Conservation (phyloP, 1,139 yeast species). For the Lodderomyces elongisporus region DNA sequence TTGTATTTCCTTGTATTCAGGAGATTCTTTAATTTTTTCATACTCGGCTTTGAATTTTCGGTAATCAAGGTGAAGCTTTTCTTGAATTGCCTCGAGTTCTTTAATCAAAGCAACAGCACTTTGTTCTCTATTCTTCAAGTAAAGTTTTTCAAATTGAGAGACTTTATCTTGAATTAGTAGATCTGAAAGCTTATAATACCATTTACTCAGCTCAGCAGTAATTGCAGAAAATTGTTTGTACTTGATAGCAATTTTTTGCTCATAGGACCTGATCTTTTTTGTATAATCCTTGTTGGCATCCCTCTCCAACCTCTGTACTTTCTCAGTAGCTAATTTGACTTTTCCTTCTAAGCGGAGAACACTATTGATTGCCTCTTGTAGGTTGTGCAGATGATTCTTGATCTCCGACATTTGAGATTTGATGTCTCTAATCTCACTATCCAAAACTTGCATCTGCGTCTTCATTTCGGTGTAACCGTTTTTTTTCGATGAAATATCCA, state of each 20-base stretch:
- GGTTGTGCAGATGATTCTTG: conserved; percentile 13
- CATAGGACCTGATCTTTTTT: conserved; percentile 21
- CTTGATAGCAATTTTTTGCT: conserved; percentile 22
- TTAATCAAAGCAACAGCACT: conserved; percentile 27
- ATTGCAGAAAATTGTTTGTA: conserved; percentile 17
- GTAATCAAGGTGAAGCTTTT: conserved; percentile 27
- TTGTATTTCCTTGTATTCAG: conserved; percentile 39
- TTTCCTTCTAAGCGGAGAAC: conserved; percentile 17
- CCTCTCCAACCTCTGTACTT: conserved; percentile 21
- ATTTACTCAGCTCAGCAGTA: conserved; percentile 13
- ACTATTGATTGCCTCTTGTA: conserved; percentile 12
- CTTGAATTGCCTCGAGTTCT: conserved; percentile 31
- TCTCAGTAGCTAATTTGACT: conserved; percentile 19
- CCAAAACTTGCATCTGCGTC: background rate
- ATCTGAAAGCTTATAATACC: conserved; percentile 16
- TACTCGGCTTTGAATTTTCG: conserved; percentile 37
- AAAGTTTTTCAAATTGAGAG: conserved; percentile 21
- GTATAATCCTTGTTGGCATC: conserved; percentile 27
- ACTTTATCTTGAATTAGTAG: conserved; percentile 19
- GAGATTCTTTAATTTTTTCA: conserved; percentile 40
- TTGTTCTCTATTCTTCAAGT: conserved; percentile 30
- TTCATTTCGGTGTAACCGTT: conserved; percentile 2
- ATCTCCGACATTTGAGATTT: conserved; percentile 16
- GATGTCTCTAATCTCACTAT: conserved; percentile 11
- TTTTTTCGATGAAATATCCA: conserved; percentile 6